phyloP scores from a whole-genome alignment of 2,329 filamentous ascomycete species.

The Thelonectria discophora region DNA sequence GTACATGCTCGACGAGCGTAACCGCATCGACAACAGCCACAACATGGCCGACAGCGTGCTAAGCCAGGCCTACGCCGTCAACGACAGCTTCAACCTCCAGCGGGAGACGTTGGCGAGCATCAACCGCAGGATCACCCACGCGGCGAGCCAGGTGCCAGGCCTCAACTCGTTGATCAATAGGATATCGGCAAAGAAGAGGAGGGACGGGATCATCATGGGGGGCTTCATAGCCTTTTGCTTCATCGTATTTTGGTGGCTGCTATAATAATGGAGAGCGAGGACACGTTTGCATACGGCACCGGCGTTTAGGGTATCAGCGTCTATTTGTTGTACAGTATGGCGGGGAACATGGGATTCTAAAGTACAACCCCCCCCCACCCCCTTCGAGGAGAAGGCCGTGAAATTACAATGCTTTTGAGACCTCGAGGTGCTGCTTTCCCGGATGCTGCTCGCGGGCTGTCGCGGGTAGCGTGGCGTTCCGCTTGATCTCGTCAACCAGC shows the following conservation, averaged over 20 bases:
- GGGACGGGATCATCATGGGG: constrained; percentile 94
- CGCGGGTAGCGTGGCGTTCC: constrained; percentile 46
- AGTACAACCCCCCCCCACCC: constrained; percentile 37
- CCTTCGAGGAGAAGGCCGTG: constrained; percentile 25
- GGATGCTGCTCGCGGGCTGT: constrained; percentile 47
- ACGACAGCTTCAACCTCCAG: constrained; percentile 88
- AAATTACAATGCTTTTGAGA: constrained; percentile 41
- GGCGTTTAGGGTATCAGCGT: constrained; percentile 53
- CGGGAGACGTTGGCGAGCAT: constrained; percentile 88
- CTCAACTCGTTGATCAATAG: constrained; percentile 90
- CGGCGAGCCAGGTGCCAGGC: constrained; percentile 90
- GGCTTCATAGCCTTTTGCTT: constrained; percentile 93
- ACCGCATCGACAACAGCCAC: constrained; percentile 87
- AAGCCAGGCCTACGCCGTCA: constrained; percentile 95
- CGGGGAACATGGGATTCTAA: constrained; percentile 39
- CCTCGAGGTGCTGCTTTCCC: constrained; percentile 44
- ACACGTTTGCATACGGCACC: constrained; percentile 34
- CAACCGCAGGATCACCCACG: constrained; percentile 87
- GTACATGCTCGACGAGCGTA: constrained; percentile 94
- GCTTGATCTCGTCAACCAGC: constrained; percentile 67
- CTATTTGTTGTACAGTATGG: constrained; percentile 47
- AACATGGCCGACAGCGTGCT: constrained; percentile 89
- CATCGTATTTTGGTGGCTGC: constrained; percentile 82
- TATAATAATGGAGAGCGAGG: constrained; percentile 54
- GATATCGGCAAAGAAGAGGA: constrained; percentile 93